Evolutionary conservation across 345 rosid species (phyloP), one percentile per base, ranked within the genome.

Genomic region (Limnanthes douglasii): DNA sequence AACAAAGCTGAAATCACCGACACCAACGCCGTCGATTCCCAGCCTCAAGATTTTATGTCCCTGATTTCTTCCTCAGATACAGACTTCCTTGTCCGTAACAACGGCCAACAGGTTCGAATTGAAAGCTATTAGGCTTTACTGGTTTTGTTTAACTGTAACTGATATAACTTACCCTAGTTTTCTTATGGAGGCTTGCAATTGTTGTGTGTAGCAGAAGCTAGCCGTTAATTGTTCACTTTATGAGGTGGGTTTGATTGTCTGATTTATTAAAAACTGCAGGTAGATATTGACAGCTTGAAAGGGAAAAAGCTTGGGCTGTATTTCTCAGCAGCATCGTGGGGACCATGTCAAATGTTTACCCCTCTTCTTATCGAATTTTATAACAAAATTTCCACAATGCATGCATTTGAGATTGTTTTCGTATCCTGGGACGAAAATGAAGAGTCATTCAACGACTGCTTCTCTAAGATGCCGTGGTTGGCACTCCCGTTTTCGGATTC

Each of bases 291-390:
- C 0, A 59, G 65, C 55, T 62, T 86, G 76, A 69, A 64, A 52
- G 90, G 78, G 50, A 80, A 77, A 68, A 86, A 53, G 52, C 43
- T 77, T 28, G 90, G 73, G n/a, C 21, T 86, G 34, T 86, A 86
- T 54, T 80, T 80, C 41, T 80, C 96, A 5, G 96, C 86, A 5
- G 68, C 70, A 5, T 80, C 90, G 94, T 86, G 96, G 12, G 78
- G 80, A 15, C 90, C 94, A 0, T 74, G 96, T 60, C 66, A 23
- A 4, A 43, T 19, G 1, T 80, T 80, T 48, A 86, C 90, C 37
- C 96, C 96, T 0, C 41, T 20, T 30, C 48, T 86, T 23, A 53
- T 54, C 1, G 78, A 86, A 41, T 65, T 60, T 15, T 72, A 86
- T 52, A 35, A 52, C 8, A 70, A 72, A 21, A 61, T 80, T 56